Evolutionary conservation across 2,329 filamentous ascomycete genomes (phyloP).

Genomic region (Helminthosporium solani): DNA sequence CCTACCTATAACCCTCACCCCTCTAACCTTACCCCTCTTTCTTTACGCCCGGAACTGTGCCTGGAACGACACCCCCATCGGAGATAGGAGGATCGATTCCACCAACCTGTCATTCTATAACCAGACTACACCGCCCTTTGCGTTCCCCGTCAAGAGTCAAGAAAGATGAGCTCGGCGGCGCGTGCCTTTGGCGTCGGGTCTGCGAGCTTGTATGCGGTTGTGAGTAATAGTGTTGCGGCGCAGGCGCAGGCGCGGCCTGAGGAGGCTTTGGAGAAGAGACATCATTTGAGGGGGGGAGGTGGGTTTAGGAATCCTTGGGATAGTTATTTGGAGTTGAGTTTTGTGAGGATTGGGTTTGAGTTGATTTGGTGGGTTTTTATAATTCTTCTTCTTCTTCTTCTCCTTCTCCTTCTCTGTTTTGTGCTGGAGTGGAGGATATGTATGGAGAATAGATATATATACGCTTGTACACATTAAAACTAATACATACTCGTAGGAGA

Average conservation of each 20-base stretch:
- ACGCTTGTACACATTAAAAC: too few species aligned
- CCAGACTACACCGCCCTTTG: conserved; percentile 26
- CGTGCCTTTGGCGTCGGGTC: conserved; percentile 21
- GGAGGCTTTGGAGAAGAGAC: conserved; percentile 48
- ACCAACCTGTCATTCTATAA: conserved; percentile 1
- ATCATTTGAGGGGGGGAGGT: conserved; percentile 55
- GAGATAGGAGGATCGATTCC: neutral
- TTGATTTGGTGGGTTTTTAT: conserved; percentile 44
- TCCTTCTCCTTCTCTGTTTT: too few species aligned
- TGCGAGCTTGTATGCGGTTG: conserved; percentile 43
- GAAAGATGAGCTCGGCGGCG: conserved; percentile 33
- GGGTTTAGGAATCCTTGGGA: conserved; percentile 61
- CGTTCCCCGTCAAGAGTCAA: conserved; percentile 25
- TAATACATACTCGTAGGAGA: conserved; percentile 36
- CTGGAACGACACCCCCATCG: neutral
- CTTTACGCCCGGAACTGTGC: neutral
- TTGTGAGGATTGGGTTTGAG: conserved; percentile 35
- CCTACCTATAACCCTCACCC: too few species aligned
- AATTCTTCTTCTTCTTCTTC: too few species aligned
- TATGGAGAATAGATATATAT: too few species aligned
- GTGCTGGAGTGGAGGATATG: too few species aligned
- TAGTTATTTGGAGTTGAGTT: conserved; percentile 48
- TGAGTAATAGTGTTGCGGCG: conserved; percentile 43
- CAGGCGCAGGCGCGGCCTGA: conserved; percentile 46
- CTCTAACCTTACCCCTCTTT: neutral